Percentiles rank a stretch among this genome's conserved stretches.
Conservation (phyloP, 2,329 filamentous ascomycete species). For the Paramyrothecium roridum region DNA sequence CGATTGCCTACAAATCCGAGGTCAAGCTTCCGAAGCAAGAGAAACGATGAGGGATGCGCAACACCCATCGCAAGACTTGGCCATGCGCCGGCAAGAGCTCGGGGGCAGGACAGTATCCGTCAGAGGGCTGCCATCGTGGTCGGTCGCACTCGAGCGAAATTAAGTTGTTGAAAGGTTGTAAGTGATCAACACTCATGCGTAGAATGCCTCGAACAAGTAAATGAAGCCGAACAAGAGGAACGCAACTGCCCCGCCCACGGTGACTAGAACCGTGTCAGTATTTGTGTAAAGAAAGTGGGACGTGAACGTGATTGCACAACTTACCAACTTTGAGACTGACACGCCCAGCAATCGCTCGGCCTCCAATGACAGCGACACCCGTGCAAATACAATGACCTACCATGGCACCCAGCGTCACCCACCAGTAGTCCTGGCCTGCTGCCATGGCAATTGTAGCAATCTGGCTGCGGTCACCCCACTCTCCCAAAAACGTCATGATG, state of each 20-base stretch:
- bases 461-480: constrained; percentile 97
- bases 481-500: constrained; percentile 96
- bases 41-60: too few relatives aligned
- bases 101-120: background rate
- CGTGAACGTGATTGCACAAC: constrained; percentile 33
- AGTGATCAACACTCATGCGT: constrained; percentile 32
- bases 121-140: background rate
- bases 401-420: constrained; percentile 88
- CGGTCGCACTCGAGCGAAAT: background rate
- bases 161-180: background rate
- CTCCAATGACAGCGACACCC: constrained; percentile 85
- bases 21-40: too few relatives aligned
- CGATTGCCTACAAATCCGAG: too few relatives aligned
- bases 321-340: constrained; percentile 95
- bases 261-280: constrained; percentile 59
- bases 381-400: constrained; percentile 88
- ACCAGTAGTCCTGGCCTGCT: constrained; percentile 97
- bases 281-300: background rate
- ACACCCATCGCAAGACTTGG: too few relatives aligned
- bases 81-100: background rate
- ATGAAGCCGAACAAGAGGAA: constrained; percentile 92
- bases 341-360: constrained; percentile 84
- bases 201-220: constrained; percentile 80
- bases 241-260: constrained; percentile 82
- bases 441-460: constrained; percentile 99